Percentiles rank a stretch among this genome's conserved stretches.
Conservation (phyloP, 2,329 filamentous ascomycete species). For the Pseudogymnoascus sp. region DNA sequence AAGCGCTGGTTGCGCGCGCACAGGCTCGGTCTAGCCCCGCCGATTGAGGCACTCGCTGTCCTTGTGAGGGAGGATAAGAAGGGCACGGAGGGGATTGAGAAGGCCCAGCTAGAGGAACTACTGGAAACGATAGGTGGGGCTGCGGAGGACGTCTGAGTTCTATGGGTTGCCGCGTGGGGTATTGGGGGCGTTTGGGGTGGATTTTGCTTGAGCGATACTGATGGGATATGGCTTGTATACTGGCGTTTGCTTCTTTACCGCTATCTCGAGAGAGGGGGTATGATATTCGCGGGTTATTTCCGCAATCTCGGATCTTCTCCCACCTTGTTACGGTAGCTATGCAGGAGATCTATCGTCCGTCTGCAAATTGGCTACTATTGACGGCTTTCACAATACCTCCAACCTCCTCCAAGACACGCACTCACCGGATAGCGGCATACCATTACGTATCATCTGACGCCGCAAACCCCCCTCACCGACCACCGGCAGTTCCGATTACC, state of each 20-base stretch:
- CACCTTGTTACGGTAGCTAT: not conserved
- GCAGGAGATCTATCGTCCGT: not conserved
- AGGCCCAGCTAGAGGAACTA: constrained; percentile 67
- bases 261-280: not conserved
- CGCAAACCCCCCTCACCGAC: not conserved
- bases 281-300: not conserved
- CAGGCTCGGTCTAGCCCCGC: constrained; percentile 73
- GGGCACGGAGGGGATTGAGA: constrained; percentile 48
- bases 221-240: not conserved
- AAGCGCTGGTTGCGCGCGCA: constrained; percentile 87
- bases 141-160: constrained; percentile 13
- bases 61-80: constrained; percentile 63
- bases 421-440: not conserved
- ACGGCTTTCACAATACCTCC: not conserved
- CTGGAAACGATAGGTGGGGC: constrained; percentile 42
- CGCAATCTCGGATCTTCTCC: not conserved
- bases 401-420: not conserved
- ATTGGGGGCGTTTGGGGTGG: not conserved
- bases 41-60: constrained; percentile 83
- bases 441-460: constrained; percentile 2
- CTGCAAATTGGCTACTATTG: not conserved
- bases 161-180: not conserved
- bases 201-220: not conserved
- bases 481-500: not conserved
- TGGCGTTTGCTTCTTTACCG: not conserved